Evolutionary conservation across 78 protist genomes (phyloP).

Genomic region (Dictyostelium citrinum): DNA sequence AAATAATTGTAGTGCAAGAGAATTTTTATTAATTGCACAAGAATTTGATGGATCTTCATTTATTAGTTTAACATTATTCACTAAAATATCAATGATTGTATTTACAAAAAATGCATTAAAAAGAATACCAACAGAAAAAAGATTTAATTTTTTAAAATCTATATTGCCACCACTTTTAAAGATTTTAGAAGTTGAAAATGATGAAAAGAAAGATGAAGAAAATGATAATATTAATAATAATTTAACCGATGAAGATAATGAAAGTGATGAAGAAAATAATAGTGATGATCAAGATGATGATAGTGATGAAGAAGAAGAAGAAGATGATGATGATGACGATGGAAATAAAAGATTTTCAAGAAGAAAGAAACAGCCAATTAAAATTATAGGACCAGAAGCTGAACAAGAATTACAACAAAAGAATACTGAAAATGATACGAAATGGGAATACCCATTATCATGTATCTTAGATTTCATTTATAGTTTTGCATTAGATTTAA

Average conservation of each 20-base stretch:
- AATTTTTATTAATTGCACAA: slow-evolving; percentile 44
- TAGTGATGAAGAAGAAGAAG: background rate
- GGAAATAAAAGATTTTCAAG: background rate
- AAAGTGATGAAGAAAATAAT: background rate
- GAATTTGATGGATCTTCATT: slow-evolving; percentile 55
- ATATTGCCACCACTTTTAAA: slow-evolving; percentile 34
- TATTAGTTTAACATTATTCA: slow-evolving; percentile 2
- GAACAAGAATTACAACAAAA: slow-evolving; percentile 51
- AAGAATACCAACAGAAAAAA: slow-evolving; percentile 47
- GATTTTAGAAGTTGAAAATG: background rate
- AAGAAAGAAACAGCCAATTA: background rate
- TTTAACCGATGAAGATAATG: background rate
- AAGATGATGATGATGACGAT: background rate
- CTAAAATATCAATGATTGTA: slow-evolving; percentile 28
- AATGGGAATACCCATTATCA: slow-evolving; percentile 66
- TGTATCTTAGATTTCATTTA: slow-evolving; percentile 32
- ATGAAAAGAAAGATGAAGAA: background rate
- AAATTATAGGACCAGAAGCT: slow-evolving; percentile 9
- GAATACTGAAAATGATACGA: slow-evolving; percentile 22
- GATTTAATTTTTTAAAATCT: slow-evolving; percentile 39
- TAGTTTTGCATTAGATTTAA: slow-evolving; percentile 13
- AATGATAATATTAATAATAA: background rate
- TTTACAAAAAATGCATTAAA: slow-evolving; percentile 37
- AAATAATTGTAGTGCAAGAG: slow-evolving; percentile 68
- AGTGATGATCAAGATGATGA: background rate